These are phyloP conservation scores for Flaveria brownii DNA, from an alignment of 129 eudicot species.

Conservation along the genomic window DNA sequence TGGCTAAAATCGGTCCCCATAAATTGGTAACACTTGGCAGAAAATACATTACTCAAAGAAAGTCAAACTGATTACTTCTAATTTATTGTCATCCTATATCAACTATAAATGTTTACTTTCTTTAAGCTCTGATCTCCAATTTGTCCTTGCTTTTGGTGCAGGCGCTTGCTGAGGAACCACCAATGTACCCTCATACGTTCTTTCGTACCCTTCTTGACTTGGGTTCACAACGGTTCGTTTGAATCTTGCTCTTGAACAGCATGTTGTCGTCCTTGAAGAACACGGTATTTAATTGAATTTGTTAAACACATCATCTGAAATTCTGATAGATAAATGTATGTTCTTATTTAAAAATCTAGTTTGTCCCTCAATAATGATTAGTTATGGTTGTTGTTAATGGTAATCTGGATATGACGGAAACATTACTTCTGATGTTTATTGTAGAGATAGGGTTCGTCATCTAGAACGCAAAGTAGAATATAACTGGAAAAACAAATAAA, in stretches of 20 bases:
- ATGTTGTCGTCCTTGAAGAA: conserved; percentile 19
- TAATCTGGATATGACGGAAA: not conserved
- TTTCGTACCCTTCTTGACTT: conserved; percentile 79
- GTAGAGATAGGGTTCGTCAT: no score
- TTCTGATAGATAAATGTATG: not conserved
- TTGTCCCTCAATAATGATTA: not conserved
- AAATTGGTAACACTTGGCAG: not conserved
- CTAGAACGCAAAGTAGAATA: no score
- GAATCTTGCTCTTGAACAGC: conserved; percentile 19
- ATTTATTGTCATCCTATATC: not conserved
- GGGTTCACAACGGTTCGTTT: conserved; percentile 62
- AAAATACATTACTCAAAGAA: not conserved
- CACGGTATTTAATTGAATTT: not conserved
- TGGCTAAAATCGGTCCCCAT: no score
- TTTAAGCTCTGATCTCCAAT: not conserved
- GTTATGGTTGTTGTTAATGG: not conserved
- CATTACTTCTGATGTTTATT: no score
- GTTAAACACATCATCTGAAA: not conserved
- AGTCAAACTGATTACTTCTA: not conserved
- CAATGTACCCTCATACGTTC: conserved; percentile 80
- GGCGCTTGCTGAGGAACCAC: conserved; percentile 93
- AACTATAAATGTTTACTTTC: not conserved
- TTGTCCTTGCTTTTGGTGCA: conserved; percentile 21
- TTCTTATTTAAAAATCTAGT: not conserved
- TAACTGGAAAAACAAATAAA: no score